A percentile compares a stretch with the other conserved stretches of the same genome.
Evolutionary conservation across 495 filamentous ascomycete species (phyloP).

Genomic region (Penicillium verhagenii): DNA sequence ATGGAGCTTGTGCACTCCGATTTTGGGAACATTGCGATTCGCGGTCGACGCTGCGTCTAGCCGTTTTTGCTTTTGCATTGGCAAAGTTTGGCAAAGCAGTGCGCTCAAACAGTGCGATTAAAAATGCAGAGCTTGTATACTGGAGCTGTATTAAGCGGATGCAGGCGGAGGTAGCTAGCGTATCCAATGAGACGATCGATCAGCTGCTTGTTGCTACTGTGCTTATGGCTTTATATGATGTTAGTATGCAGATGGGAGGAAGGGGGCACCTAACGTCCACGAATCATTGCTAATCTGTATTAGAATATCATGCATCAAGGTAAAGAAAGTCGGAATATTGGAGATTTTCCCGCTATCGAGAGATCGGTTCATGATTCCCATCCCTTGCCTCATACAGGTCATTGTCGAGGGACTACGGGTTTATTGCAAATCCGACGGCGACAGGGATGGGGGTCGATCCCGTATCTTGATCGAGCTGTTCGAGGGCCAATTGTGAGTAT

Average conservation of each 20-base stretch:
- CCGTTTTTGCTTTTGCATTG: conserved; percentile 29
- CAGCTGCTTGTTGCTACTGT: conserved; percentile 28
- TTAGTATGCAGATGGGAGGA: conserved; percentile 1
- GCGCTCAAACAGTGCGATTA: conserved; percentile 7
- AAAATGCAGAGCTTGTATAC: conserved; percentile 18
- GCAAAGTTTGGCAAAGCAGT: conserved; percentile 25
- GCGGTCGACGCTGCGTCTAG: conserved; percentile 26
- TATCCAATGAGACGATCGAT: conserved; percentile 27
- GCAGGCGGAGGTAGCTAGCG: conserved; percentile 2
- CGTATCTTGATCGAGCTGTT: conserved; percentile 24
- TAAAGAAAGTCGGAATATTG: not conserved
- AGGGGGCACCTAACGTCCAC: not conserved
- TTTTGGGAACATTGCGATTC: conserved; percentile 12
- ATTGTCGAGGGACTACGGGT: conserved; percentile 19
- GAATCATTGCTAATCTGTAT: not conserved
- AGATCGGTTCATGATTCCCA: not conserved
- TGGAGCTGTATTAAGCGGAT: conserved; percentile 12
- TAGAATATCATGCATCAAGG: conserved; percentile 18
- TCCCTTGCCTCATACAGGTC: not conserved
- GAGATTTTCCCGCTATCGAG: not conserved
- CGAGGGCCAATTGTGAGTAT: not conserved
- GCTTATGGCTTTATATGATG: conserved; percentile 30
- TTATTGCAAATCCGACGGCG: conserved; percentile 24
- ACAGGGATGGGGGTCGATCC: conserved; percentile 16
- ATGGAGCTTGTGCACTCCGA: conserved; percentile 16